These are phyloP conservation scores for Aspergillus pseudoviridinutans DNA, from an alignment of 2,329 filamentous ascomycete species.

Conservation along the genomic window DNA sequence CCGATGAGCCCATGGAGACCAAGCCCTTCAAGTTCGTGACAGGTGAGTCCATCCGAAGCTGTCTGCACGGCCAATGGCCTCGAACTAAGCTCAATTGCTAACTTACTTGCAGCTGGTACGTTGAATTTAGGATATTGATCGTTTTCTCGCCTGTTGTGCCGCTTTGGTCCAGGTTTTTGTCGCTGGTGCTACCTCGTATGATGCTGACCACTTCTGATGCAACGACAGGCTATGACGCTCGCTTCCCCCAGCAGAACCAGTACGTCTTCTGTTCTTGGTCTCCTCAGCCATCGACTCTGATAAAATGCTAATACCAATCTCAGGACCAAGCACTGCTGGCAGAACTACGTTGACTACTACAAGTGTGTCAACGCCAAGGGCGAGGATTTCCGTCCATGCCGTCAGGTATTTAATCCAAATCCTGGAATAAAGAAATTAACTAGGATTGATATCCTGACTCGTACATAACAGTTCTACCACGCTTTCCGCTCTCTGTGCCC, in stretches of 20 bases:
- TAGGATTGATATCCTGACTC: slow-evolving; percentile 4
- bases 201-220: slow-evolving; percentile 32
- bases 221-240: slow-evolving; percentile 85
- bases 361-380: slow-evolving; percentile 99
- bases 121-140: slow-evolving; percentile 17
- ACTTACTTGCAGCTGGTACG: slow-evolving; percentile 47
- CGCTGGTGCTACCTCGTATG: slow-evolving; percentile 11
- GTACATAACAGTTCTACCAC: slow-evolving; percentile 71
- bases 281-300: background rate
- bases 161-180: slow-evolving; percentile 7
- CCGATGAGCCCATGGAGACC: slow-evolving; percentile 77
- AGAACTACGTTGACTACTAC: slow-evolving; percentile 99
- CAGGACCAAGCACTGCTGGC: slow-evolving; percentile 98
- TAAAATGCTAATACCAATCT: slow-evolving; percentile 11
- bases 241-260: slow-evolving; percentile 93
- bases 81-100: slow-evolving; percentile 37
- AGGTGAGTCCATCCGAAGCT: slow-evolving; percentile 58
- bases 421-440: background rate
- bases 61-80: slow-evolving; percentile 20
- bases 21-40: slow-evolving; percentile 99
- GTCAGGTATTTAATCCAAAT: slow-evolving; percentile 63
- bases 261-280: slow-evolving; percentile 26
- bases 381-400: slow-evolving; percentile 96
- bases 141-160: slow-evolving; percentile 8
- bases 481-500: slow-evolving; percentile 98